These are phyloP conservation scores for Fusarium haematococcum DNA, from an alignment of 2,329 filamentous ascomycete genomes.

Conservation along the genomic window DNA sequence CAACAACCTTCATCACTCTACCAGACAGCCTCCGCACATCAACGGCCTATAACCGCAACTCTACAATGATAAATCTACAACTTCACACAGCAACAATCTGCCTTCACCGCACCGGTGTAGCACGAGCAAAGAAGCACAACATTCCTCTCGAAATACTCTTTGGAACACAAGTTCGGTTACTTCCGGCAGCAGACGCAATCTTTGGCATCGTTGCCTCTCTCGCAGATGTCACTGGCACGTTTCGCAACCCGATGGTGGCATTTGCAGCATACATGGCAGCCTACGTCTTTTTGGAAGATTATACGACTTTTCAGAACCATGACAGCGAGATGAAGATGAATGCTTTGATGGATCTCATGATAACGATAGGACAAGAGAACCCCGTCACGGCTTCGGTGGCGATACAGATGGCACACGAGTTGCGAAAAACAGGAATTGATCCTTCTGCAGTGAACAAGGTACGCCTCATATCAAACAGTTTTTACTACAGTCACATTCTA, in stretches of 20 bases:
- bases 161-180: constrained; percentile 74
- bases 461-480: neutral
- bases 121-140: constrained; percentile 66
- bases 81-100: constrained; percentile 88
- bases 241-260: constrained; percentile 78
- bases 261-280: constrained; percentile 80
- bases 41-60: constrained; percentile 72
- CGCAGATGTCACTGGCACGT: constrained; percentile 36
- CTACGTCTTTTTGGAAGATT: constrained; percentile 77
- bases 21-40: constrained; percentile 79
- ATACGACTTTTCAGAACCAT: constrained; percentile 70
- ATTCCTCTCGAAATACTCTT: constrained; percentile 3
- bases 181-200: constrained; percentile 84
- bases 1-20: constrained; percentile 78
- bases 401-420: constrained; percentile 75
- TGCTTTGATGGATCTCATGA: constrained; percentile 76
- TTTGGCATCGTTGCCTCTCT: constrained; percentile 77
- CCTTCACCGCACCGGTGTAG: constrained; percentile 84
- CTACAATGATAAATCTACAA: constrained; percentile 84
- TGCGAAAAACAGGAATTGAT: constrained; percentile 56
- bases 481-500: neutral
- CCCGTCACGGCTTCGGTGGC: constrained; percentile 77
- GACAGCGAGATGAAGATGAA: constrained; percentile 66
- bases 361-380: constrained; percentile 72
- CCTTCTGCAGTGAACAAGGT: constrained; percentile 41